A percentile compares a stretch with the other conserved stretches of the same genome.
These are phyloP conservation scores for Begonia masoniana DNA, from an alignment of 306 rosid species.

Conservation along the genomic window DNA sequence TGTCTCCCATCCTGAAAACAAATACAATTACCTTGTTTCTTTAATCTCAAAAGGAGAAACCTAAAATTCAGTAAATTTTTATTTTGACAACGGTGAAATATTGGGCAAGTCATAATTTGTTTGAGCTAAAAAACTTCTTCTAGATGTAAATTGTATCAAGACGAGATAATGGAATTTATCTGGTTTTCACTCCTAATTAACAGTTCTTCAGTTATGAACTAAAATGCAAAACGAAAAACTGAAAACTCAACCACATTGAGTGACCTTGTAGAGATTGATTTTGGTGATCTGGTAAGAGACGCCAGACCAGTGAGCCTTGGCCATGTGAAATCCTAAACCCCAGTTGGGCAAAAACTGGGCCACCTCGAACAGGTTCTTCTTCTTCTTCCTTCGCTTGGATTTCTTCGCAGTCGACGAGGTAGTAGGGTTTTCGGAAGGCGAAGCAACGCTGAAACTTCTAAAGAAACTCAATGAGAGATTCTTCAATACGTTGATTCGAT, in stretches of 20 bases:
- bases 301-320: conserved; percentile 77
- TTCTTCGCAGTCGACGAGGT: conserved; percentile 23
- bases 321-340: conserved; percentile 90
- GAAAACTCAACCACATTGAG: not conserved
- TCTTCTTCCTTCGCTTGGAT: conserved; percentile 72
- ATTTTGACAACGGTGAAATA: too few relatives aligned
- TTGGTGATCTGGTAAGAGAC: conserved; percentile 82
- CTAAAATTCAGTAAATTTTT: not conserved
- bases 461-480: conserved; percentile 30
- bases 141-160: too few relatives aligned
- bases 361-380: conserved; percentile 90
- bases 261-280: conserved; percentile 86
- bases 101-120: too few relatives aligned
- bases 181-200: too few relatives aligned
- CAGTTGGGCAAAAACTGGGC: conserved; percentile 82
- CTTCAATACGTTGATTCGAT: conserved; percentile 27
- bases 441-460: conserved; percentile 37
- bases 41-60: not conserved
- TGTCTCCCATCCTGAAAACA: conserved; percentile 66
- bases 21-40: not conserved
- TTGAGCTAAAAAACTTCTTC: too few relatives aligned
- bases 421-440: conserved; percentile 21
- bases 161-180: too few relatives aligned
- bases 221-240: conserved; percentile 2
- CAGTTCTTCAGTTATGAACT: not conserved